phyloP scores from a whole-genome alignment of 2,329 filamentous ascomycete genomes.

The Phialophora macrospora region DNA sequence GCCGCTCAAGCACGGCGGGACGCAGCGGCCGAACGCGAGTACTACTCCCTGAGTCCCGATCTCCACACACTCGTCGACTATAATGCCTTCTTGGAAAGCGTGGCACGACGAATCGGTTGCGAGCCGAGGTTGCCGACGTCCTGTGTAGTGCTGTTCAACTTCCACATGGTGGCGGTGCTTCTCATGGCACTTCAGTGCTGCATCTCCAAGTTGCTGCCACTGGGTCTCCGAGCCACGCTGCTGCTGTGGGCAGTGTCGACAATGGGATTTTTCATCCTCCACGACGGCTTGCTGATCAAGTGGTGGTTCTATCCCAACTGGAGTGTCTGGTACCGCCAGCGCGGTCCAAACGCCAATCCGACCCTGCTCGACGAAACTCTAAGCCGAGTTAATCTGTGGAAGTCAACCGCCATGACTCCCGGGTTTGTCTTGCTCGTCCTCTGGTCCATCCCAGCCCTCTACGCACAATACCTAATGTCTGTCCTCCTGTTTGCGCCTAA shows the following conservation, averaged over 20 bases:
- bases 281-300: conserved; percentile 24
- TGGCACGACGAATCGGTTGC: conserved; percentile 22
- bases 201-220: not conserved
- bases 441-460: conserved; percentile 24
- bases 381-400: conserved; percentile 17
- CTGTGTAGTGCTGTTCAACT: conserved; percentile 16
- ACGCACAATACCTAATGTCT: conserved; percentile 18
- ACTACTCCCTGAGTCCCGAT: conserved; percentile 24
- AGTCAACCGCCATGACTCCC: conserved; percentile 24
- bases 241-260: conserved; percentile 18
- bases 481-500: conserved; percentile 16
- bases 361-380: conserved; percentile 14
- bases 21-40: conserved; percentile 22
- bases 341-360: conserved; percentile 18
- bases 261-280: conserved; percentile 19
- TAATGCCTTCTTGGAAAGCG: conserved; percentile 27
- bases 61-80: conserved; percentile 26
- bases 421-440: conserved; percentile 25
- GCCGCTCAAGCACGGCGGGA: conserved; percentile 13
- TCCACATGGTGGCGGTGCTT: conserved; percentile 21
- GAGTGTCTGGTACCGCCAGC: conserved; percentile 26
- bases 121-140: conserved; percentile 18
- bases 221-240: not conserved
- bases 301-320: conserved; percentile 31
- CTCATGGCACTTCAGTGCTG: conserved; percentile 3